Percentiles rank a stretch among this genome's conserved stretches.
These are phyloP conservation scores for Skeletonema menzelii DNA, from an alignment of 108 stramenopile species.

Conservation along the genomic window DNA sequence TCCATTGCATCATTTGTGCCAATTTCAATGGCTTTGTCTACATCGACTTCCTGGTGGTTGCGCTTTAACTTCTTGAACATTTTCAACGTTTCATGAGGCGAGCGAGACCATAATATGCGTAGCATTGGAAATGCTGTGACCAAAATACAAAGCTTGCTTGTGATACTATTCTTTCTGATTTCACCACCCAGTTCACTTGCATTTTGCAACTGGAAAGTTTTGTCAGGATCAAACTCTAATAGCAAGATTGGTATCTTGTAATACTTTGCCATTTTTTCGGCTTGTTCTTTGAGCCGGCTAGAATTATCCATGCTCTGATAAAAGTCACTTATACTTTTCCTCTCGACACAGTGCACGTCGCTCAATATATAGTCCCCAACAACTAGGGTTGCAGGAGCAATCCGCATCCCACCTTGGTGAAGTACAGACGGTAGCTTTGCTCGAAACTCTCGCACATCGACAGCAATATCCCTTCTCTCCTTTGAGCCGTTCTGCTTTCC, in stretches of 20 bases:
- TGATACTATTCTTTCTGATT: constrained; percentile 79
- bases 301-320: constrained; percentile 88
- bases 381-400: constrained; percentile 90
- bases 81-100: constrained; percentile 90
- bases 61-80: constrained; percentile 87
- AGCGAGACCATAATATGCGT: constrained; percentile 92
- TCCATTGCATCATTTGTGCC: constrained; percentile 82
- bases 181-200: constrained; percentile 80
- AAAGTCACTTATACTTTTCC: constrained; percentile 95
- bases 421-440: constrained; percentile 93
- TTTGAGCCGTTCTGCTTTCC: constrained; percentile 50
- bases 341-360: constrained; percentile 95
- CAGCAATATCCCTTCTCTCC: constrained; percentile 81
- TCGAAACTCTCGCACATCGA: constrained; percentile 98
- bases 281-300: constrained; percentile 94
- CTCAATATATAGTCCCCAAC: constrained; percentile 97
- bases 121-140: constrained; percentile 90
- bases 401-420: constrained; percentile 89
- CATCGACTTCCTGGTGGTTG: constrained; percentile 88
- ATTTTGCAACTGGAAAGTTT: constrained; percentile 88
- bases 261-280: constrained; percentile 89
- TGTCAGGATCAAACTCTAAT: constrained; percentile 93
- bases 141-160: constrained; percentile 87
- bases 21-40: constrained; percentile 78
- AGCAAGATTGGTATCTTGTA: constrained; percentile 90